Evolutionary conservation across 2,329 filamentous ascomycete species (phyloP).

Genomic region (Fusarium vanettenii): DNA sequence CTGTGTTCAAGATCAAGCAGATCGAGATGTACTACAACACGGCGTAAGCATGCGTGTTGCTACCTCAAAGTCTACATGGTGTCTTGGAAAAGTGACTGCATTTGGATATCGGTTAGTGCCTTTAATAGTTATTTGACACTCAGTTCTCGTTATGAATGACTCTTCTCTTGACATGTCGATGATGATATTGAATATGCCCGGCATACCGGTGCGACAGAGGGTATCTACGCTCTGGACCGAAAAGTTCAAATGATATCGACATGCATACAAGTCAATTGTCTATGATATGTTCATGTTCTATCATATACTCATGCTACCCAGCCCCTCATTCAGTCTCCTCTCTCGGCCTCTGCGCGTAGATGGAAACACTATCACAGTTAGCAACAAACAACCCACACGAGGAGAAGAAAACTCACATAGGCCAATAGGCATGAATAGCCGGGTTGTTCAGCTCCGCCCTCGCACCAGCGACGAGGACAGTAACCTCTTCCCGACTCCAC

Average conservation of each 20-base stretch:
- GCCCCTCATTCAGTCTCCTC: neutral
- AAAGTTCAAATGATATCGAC: neutral
- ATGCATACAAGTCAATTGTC: neutral
- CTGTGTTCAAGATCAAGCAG: slow-evolving; percentile 45
- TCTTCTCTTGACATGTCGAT: neutral
- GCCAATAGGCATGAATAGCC: slow-evolving; percentile 18
- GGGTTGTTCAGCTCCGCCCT: slow-evolving; percentile 10
- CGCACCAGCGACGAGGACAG: slow-evolving; percentile 1
- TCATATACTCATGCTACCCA: neutral
- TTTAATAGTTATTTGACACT: neutral
- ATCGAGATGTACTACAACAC: slow-evolving; percentile 50
- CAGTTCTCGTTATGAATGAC: neutral
- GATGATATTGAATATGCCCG: neutral
- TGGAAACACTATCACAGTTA: neutral
- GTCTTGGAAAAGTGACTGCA: neutral
- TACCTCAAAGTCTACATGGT: neutral
- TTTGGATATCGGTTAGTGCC: neutral
- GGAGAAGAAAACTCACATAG: neutral
- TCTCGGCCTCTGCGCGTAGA: neutral
- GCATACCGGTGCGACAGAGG: neutral
- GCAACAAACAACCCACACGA: neutral
- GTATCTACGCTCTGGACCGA: neutral
- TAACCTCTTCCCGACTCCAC: slow-evolving; percentile 15
- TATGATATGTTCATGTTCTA: neutral
- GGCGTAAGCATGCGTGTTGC: slow-evolving; percentile 2